phyloP scores from a whole-genome alignment of 768 basidiomycete species.

The Cystofilobasidium capitatum region DNA sequence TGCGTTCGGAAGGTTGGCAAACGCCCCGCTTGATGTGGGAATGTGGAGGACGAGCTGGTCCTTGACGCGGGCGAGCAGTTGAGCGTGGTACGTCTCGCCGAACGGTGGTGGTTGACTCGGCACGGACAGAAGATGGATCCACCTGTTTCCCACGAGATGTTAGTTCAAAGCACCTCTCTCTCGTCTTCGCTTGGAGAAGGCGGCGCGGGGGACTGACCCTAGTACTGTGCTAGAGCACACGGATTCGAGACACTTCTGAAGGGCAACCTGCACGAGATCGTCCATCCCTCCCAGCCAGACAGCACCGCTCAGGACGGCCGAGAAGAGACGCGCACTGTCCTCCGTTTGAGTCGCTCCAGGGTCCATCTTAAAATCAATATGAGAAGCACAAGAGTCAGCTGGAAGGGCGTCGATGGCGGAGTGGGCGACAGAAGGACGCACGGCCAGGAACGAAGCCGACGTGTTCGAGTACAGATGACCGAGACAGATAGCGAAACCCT shows the following conservation, averaged over 20 bases:
- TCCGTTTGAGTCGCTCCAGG: neutral
- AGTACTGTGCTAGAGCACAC: neutral
- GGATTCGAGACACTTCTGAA: neutral
- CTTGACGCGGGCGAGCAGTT: neutral
- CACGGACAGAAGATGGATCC: neutral
- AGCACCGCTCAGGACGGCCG: neutral
- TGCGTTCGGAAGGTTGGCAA: neutral
- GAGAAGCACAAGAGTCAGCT: too few relatives aligned
- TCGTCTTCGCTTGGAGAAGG: neutral
- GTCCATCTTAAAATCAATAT: neutral
- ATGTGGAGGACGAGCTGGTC: neutral
- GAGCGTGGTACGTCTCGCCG: neutral
- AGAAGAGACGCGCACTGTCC: neutral
- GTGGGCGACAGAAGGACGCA: neutral
- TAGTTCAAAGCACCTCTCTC: neutral
- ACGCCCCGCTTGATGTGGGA: neutral
- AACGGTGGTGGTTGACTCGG: neutral
- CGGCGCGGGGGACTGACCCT: neutral
- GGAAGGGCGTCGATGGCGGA: too few relatives aligned
- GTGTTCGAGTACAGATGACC: neutral
- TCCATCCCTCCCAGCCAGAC: neutral
- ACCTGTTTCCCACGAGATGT: neutral
- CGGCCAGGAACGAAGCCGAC: neutral
- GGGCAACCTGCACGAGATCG: neutral
- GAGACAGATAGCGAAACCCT: neutral